Evolutionary conservation across 2,329 filamentous ascomycete genomes (phyloP), one percentile per base, ranked within the genome.

Genomic region (Fusarium nematophilum): DNA sequence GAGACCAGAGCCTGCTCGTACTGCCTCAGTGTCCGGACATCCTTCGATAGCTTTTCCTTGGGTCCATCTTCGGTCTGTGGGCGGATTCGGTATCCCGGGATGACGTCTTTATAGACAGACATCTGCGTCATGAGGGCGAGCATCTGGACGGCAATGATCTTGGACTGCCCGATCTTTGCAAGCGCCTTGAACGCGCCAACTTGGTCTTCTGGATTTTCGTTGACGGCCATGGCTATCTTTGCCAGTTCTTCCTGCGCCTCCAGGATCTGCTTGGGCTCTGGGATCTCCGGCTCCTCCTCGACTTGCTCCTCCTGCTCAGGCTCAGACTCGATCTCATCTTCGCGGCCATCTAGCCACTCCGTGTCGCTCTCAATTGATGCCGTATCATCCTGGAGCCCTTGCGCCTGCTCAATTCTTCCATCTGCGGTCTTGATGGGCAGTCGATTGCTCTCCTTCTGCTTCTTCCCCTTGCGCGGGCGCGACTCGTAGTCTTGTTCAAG

Each of bases 81-180:
- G 14, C 95, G 89, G 79, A 99, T 98, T 57, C 95, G 86, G 74
- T 99, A 99, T 17, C 95, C 95, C 0, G 95, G 95, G 55, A 99
- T 98, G 39, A 97, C 86, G 75, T 98, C 95, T 74, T 94, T 97
- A 81, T 94, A 99, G 10, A 98, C 87, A 1, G 93, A 86, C 73
- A 95, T 84, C 76, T 97, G 93, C 17, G 95, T 92, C 40, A 89
- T 91, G 62, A 99, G 79, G 6, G 91, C 89, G 57, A 99, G 83
- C 76, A 96, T 97, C 78, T 91, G 89, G 46, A 99, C 88, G 2
- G 90, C 88, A 11, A 85, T 75, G 59, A 93, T 87, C 11, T 82
- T 81, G 7, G 90, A 89, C 49, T 88, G 82, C 15, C 89, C 89
- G 65, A 96, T 86, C 68, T 90, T 86, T 26, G 88, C 89, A 68